Conservation (phyloP, 148 eudicot species). For the Vaccinium vitisidaea region DNA sequence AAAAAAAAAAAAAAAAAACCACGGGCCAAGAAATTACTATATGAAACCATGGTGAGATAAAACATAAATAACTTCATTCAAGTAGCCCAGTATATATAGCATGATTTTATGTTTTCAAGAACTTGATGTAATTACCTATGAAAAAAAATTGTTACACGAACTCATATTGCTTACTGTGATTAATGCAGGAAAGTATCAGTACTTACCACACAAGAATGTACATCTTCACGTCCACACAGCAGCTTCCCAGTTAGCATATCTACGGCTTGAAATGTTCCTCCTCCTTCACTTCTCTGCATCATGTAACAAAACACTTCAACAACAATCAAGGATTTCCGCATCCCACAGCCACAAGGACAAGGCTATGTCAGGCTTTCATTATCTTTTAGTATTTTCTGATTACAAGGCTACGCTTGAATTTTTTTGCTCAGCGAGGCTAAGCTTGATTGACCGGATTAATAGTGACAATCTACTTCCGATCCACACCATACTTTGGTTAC, state of each 20-base stretch:
- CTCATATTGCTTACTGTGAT: neutral
- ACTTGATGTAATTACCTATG: neutral
- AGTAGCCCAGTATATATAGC: neutral
- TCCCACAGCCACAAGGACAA: neutral
- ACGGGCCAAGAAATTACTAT: neutral
- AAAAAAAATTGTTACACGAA: neutral
- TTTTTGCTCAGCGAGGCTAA: neutral
- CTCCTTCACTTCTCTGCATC: slow-evolving; percentile 74
- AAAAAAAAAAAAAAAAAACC: no score
- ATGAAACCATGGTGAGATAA: neutral
- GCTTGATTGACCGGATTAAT: neutral
- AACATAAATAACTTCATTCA: neutral
- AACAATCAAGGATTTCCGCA: neutral
- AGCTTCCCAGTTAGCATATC: slow-evolving; percentile 73
- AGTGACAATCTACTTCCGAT: no score
- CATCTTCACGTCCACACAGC: slow-evolving; percentile 56
- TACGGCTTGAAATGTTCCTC: slow-evolving; percentile 67
- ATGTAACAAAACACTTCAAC: neutral
- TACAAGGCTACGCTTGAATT: neutral
- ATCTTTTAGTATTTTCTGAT: no score
- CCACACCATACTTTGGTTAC: no score
- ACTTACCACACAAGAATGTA: slow-evolving; percentile 54
- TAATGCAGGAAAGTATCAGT: neutral
- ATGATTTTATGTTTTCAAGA: neutral
- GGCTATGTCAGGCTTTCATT: no score